Percentiles rank a stretch among this genome's conserved stretches.
Evolutionary conservation across 176 grass and related monocot species (phyloP).

Genomic region (Puccinellia tenuiflora): DNA sequence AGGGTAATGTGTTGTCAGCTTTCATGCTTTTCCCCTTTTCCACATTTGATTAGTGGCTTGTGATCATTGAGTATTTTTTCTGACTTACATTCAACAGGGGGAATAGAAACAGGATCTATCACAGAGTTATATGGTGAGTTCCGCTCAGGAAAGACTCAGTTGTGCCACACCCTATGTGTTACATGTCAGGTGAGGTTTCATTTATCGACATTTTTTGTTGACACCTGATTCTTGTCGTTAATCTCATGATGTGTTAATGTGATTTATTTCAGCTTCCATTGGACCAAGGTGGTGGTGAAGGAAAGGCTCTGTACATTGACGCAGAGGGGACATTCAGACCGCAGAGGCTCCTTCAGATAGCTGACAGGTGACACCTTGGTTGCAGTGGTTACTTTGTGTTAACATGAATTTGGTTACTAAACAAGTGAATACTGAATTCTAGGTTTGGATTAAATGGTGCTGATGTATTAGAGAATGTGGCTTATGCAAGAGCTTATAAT

Average conservation of each 20-base stretch:
- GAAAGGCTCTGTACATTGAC: conserved; percentile 93
- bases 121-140: conserved; percentile 98
- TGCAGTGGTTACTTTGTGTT: conserved; percentile 1
- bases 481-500: conserved; percentile 96
- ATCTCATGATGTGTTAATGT: background rate
- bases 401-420: conserved; percentile 10
- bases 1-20: conserved; percentile 47
- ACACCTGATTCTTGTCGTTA: background rate
- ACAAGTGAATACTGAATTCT: conserved; percentile 11
- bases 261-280: conserved; percentile 68
- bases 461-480: conserved; percentile 95
- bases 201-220: background rate
- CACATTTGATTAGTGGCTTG: background rate
- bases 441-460: conserved; percentile 89
- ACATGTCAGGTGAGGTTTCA: conserved; percentile 73
- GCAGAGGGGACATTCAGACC: conserved; percentile 94
- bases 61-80: conserved; percentile 18
- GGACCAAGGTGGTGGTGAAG: conserved; percentile 98
- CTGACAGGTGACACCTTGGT: conserved; percentile 58
- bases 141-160: conserved; percentile 79
- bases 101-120: conserved; percentile 94
- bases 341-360: conserved; percentile 89
- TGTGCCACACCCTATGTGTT: conserved; percentile 93
- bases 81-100: conserved; percentile 45
- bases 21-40: background rate